phyloP scores from a whole-genome alignment of 148 eudicot species.

The Vaccinium vitisidaea region DNA sequence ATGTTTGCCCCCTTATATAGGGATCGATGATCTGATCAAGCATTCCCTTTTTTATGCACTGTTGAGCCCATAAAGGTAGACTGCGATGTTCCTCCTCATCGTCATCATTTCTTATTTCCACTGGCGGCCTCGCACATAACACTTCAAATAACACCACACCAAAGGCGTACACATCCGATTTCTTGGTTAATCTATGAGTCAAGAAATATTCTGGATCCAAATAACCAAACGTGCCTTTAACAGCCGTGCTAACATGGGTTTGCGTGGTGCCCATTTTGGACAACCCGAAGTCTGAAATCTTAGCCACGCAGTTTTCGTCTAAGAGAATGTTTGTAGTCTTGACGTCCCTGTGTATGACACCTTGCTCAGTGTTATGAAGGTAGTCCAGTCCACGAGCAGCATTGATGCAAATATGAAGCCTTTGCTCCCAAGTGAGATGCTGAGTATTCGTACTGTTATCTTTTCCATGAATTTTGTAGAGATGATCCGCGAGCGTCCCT shows the following conservation, averaged over 20 bases:
- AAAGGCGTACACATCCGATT: slow-evolving; percentile 27
- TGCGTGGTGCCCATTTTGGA: slow-evolving; percentile 16
- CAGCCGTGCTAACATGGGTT: slow-evolving; percentile 22
- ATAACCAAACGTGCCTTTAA: slow-evolving; percentile 35
- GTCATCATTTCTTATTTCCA: slow-evolving; percentile 11
- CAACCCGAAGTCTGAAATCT: slow-evolving; percentile 34
- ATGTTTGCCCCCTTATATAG: slow-evolving; percentile 14
- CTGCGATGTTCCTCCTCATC: slow-evolving; percentile 15
- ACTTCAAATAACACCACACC: slow-evolving; percentile 35
- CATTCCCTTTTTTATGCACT: slow-evolving; percentile 12
- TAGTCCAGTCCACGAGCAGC: slow-evolving; percentile 26
- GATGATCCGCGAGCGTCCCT: slow-evolving; percentile 29
- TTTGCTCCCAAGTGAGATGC: slow-evolving; percentile 24
- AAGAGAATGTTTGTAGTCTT: slow-evolving; percentile 30
- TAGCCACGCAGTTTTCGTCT: slow-evolving; percentile 25
- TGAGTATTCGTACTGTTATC: background rate
- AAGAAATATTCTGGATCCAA: slow-evolving; percentile 31
- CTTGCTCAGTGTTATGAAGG: slow-evolving; percentile 22
- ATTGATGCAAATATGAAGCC: slow-evolving; percentile 29
- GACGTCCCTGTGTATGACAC: slow-evolving; percentile 24
- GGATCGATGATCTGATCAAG: slow-evolving; percentile 22
- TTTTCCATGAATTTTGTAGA: slow-evolving; percentile 9
- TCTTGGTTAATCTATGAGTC: slow-evolving; percentile 26
- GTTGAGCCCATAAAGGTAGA: slow-evolving; percentile 26
- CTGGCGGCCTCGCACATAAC: slow-evolving; percentile 23